Base-by-base conservation (phyloP, 2,329 filamentous ascomycete species). In the Penicillium sp. region DNA sequence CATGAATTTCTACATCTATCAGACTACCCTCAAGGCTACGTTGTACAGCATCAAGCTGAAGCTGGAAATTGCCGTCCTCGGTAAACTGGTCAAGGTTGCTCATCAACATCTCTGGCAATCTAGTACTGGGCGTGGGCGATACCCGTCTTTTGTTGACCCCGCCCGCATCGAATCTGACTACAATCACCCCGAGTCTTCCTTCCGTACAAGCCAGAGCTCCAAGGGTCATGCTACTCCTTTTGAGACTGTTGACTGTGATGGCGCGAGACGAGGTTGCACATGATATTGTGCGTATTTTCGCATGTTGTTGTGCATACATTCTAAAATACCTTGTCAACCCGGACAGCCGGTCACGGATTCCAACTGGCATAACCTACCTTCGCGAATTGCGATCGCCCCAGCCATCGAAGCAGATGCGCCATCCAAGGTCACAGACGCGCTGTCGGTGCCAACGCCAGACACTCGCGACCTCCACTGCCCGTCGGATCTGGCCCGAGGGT, bases 21-120 rank as follows among this genome's bases (percentile, higher is more conserved):
- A 75, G 46, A 68, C 66, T 1, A 66, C 65, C 18, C 66, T 69
- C 52, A 74, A 74, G 47, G 66, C 67, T 5, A 67, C 59, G 2
- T 46, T 65, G 3, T 65, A 65, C 53, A 64, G 61, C 25, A 54
- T 64, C 39, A 65, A 65, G 67, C 66, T 79, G 32, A 78, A 79
- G 49, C 71, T 81, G 18, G 81, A 82, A 59, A 75, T 77, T 52
- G 75, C 77, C 25, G 75, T 82, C 20, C 65, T 83, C 15, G 68
- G 77, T 12, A 72, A 73, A 51, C 59, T 76, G 23, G 69, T 75
- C 37, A 58, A 62, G 15, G 58, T 65, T 28, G 62, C 62, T 7
- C 61, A 64, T 43, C 62, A 63, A 38, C 58, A 63, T 50, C 50
- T 62, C 27, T 62, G 56, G 56, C 50, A 50, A 33, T 52, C 58